A percentile compares a stretch with the other conserved stretches of the same genome.
Conservation (phyloP, 179 eudicot genomes). For the Carnegiea gigantea region DNA sequence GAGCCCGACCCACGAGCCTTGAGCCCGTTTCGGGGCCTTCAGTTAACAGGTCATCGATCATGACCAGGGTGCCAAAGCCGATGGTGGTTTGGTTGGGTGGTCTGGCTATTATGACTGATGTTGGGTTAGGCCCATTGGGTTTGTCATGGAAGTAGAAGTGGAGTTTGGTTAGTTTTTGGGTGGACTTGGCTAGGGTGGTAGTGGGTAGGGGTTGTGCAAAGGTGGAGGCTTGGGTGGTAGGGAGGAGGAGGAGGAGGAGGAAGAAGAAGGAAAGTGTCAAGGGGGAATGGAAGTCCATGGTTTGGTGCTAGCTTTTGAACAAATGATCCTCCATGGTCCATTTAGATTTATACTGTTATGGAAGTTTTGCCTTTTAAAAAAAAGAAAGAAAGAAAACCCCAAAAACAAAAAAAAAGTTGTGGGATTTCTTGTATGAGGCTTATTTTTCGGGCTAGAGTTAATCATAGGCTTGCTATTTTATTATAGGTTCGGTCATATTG, state of each 20-base stretch:
- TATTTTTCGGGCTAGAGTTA: too few species aligned
- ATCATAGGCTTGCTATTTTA: too few species aligned
- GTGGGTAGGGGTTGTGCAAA: background rate
- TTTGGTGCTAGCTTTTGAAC: background rate
- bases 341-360: background rate
- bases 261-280: background rate
- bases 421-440: background rate
- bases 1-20: conserved; percentile 50
- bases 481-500: too few species aligned
- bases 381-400: background rate
- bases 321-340: background rate
- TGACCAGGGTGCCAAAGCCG: conserved; percentile 39
- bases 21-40: conserved; percentile 32
- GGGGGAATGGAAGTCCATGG: background rate
- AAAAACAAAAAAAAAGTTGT: too few species aligned
- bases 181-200: background rate
- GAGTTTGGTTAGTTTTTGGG: conserved; percentile 40
- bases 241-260: conserved; percentile 8
- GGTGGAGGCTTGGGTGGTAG: conserved; percentile 12
- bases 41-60: conserved; percentile 41
- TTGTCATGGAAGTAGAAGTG: conserved; percentile 56
- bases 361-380: background rate
- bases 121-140: conserved; percentile 41
- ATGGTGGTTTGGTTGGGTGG: conserved; percentile 29
- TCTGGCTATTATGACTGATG: conserved; percentile 36